Base-by-base conservation (phyloP, 169 alveolate species). In the Eimeria sp. region DNA sequence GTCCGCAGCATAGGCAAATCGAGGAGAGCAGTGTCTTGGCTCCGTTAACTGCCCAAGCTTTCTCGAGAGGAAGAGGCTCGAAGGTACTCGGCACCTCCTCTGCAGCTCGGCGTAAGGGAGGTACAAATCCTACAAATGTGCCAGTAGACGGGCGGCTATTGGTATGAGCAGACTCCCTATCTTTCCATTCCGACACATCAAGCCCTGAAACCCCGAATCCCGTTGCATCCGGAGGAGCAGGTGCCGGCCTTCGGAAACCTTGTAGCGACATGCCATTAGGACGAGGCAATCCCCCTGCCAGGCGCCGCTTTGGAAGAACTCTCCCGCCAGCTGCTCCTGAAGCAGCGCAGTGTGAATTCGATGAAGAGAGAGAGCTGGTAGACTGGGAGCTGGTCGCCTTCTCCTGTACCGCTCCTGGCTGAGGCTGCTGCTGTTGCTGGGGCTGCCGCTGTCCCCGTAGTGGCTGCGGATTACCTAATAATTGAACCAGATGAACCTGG, bases 231-330 rank as follows among this genome's bases (percentile, higher is more conserved):
- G 43, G 13, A 11, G 63, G 67, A 16, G 34, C 82, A 10, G 61
- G 70, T 22, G 80, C 63, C 4, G 54, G 94, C 78, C 75, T 63
- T 5, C 54, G 43, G 47, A 49, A 75, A 7, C 67, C 80, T 9
- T 47, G 80, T 16, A 65, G 83, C 30, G 83, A 47, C 25, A 65
- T 27, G n/a, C 94, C 94, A 43, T 49, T 65, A 13, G 83, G 94
- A 10, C 94, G 94, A 43, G 57, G 75, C n/a, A 87, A 61, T 0
- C 94, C 94, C 61, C 94, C 94, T 22, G 94, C 83, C 3, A 87
- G 83, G 20, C 94, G 94, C 27, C 94, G 63, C 83, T 65, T 87
- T n/a, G 49, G 83, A 20, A 47, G 82, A 30, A 16, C 76, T 34
- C 34, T 58, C 20, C 20, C 10, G 61, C 13, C 58, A 9, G 57